phyloP scores from a whole-genome alignment of 352 stramenopile species.

The Globisporangium alternatum region DNA sequence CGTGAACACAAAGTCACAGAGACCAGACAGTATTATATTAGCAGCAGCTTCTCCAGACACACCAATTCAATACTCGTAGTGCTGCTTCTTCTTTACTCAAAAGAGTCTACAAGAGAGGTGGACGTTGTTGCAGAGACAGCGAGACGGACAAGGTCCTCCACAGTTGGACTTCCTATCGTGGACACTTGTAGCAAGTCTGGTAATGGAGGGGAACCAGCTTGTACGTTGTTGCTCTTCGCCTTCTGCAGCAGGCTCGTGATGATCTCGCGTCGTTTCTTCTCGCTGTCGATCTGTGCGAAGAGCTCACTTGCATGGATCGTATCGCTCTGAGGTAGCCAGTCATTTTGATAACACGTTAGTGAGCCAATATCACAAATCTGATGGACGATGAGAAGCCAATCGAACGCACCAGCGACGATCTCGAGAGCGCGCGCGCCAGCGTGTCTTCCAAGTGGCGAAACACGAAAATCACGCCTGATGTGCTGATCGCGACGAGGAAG shows the following conservation, averaged over 20 bases:
- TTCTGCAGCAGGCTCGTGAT: slow-evolving; percentile 28
- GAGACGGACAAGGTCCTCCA: slow-evolving; percentile 18
- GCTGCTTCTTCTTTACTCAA: background rate
- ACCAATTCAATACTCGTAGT: background rate
- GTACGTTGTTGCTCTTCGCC: background rate
- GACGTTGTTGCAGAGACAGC: slow-evolving; percentile 24
- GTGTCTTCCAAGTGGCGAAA: slow-evolving; percentile 48
- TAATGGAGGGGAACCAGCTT: slow-evolving; percentile 1
- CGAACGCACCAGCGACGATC: slow-evolving; percentile 38
- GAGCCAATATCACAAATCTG: background rate
- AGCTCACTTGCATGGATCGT: slow-evolving; percentile 34
- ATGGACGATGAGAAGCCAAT: background rate
- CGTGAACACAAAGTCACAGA: background rate
- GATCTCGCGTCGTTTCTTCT: slow-evolving; percentile 40
- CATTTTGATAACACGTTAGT: background rate
- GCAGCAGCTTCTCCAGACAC: background rate
- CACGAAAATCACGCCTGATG: slow-evolving; percentile 60
- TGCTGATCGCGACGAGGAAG: slow-evolving; percentile 59
- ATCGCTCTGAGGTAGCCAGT: slow-evolving; percentile 10
- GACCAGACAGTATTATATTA: slow-evolving; percentile 18
- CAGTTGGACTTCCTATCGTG: slow-evolving; percentile 2
- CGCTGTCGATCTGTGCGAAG: slow-evolving; percentile 33
- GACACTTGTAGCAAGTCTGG: slow-evolving; percentile 2
- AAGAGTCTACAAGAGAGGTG: background rate
- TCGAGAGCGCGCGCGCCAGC: slow-evolving; percentile 38